Evolutionary conservation across 331 rosid genomes (phyloP).

Genomic region (Pyrus hybrid): DNA sequence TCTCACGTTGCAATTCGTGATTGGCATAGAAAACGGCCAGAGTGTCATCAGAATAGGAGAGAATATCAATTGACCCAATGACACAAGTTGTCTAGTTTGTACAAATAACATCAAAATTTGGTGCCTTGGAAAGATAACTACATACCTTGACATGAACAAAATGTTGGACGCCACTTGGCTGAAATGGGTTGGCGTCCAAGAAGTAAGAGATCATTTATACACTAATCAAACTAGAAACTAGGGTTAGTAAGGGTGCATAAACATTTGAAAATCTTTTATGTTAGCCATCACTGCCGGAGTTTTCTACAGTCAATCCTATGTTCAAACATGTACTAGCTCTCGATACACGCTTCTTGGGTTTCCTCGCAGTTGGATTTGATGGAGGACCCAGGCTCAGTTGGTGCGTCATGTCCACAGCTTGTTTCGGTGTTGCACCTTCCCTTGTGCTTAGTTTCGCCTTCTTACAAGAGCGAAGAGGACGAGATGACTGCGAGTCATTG

Average conservation of each 20-base stretch:
- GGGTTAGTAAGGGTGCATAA: conserved; percentile 17
- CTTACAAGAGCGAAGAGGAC: conserved; percentile 24
- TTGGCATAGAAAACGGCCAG: not conserved
- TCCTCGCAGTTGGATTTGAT: conserved; percentile 23
- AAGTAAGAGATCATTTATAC: not conserved
- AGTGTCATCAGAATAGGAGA: not conserved
- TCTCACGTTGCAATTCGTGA: too few relatives aligned
- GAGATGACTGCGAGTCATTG: conserved; percentile 19
- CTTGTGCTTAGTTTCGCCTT: conserved; percentile 23
- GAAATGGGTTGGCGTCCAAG: not conserved
- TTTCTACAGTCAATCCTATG: conserved; percentile 33
- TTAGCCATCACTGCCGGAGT: conserved; percentile 29
- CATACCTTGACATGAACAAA: too few relatives aligned
- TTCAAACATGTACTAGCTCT: conserved; percentile 32
- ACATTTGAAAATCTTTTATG: conserved; percentile 10
- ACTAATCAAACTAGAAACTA: not conserved
- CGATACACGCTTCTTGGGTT: conserved; percentile 39
- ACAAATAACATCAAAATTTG: too few relatives aligned
- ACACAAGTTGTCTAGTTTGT: too few relatives aligned
- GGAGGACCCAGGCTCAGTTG: conserved; percentile 39
- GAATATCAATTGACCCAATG: not conserved
- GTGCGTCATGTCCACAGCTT: conserved; percentile 25
- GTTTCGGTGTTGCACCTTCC: conserved; percentile 17
- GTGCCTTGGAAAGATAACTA: too few relatives aligned
- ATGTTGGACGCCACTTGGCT: not conserved